Evolutionary conservation across 2,329 filamentous ascomycete species (phyloP).

Genomic region (Aspergillus clavatus): DNA sequence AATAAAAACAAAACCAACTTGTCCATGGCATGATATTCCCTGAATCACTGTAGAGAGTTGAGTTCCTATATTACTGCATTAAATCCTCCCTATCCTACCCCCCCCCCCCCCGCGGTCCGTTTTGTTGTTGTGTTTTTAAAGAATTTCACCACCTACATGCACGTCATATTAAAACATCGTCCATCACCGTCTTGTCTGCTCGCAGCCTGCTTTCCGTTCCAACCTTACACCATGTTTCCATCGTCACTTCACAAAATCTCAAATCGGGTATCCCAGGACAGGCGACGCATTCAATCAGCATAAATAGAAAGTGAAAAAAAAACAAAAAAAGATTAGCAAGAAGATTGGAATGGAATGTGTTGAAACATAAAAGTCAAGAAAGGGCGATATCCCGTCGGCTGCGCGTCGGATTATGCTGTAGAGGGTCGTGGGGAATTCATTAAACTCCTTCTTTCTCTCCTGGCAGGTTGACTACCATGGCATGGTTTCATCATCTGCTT

Average conservation of each 20-base stretch:
- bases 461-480: constrained; percentile 21
- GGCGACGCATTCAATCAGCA: not conserved
- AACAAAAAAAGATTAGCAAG: not conserved
- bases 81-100: not conserved
- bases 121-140: too few species aligned
- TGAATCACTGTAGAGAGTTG: too few species aligned
- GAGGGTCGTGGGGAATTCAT: constrained; percentile 12
- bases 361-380: constrained; percentile 15
- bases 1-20: too few species aligned
- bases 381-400: not conserved
- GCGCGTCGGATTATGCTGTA: not conserved
- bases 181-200: too few species aligned
- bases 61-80: not conserved
- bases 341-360: constrained; percentile 16
- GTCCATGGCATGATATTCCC: too few species aligned
- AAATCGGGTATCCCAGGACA: constrained; percentile 33
- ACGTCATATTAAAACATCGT: too few species aligned
- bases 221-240: too few species aligned
- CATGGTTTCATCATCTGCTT: not conserved
- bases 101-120: not conserved
- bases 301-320: constrained; percentile 8
- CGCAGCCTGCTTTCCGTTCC: too few species aligned
- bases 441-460: not conserved
- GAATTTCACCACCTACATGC: too few species aligned
- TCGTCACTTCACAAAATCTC: constrained; percentile 12